These are phyloP conservation scores for Filobasidium uniguttulatum DNA, from an alignment of 1,284 basidiomycete genomes.

Conservation along the genomic window DNA sequence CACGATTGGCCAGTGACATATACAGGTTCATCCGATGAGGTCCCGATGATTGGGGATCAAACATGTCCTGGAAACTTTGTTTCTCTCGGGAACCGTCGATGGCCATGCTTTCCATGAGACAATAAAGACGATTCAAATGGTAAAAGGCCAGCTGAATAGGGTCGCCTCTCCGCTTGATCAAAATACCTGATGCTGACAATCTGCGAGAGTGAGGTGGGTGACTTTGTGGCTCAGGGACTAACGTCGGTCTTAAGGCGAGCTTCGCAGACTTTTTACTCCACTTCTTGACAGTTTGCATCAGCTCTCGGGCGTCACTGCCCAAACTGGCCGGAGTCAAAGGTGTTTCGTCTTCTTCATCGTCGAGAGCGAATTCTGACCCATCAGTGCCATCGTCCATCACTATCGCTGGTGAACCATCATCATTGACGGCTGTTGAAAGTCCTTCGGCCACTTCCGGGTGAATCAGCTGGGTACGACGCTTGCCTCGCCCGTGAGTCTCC, in stretches of 20 bases:
- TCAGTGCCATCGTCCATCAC: background rate
- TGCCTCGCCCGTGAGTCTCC: conserved; percentile 15
- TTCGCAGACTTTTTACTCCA: background rate
- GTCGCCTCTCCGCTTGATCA: background rate
- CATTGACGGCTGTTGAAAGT: background rate
- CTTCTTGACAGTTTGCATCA: background rate
- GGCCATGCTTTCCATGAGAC: background rate
- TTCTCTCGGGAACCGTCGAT: background rate
- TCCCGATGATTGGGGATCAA: background rate
- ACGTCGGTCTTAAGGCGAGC: background rate
- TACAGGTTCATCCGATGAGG: background rate
- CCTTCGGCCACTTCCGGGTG: too few relatives aligned
- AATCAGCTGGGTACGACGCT: background rate
- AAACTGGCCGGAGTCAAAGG: too few relatives aligned
- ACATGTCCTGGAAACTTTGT: background rate
- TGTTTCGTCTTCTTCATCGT: background rate
- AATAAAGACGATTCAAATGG: background rate
- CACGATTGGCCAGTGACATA: background rate
- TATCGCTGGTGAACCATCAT: background rate
- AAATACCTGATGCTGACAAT: background rate
- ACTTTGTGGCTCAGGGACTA: background rate
- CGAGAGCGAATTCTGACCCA: background rate
- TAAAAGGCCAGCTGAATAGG: background rate
- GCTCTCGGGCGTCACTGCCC: background rate
- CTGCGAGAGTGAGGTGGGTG: background rate